Base-by-base conservation (phyloP, 2,329 filamentous ascomycete genomes). In the Sporothrix mexicana region DNA sequence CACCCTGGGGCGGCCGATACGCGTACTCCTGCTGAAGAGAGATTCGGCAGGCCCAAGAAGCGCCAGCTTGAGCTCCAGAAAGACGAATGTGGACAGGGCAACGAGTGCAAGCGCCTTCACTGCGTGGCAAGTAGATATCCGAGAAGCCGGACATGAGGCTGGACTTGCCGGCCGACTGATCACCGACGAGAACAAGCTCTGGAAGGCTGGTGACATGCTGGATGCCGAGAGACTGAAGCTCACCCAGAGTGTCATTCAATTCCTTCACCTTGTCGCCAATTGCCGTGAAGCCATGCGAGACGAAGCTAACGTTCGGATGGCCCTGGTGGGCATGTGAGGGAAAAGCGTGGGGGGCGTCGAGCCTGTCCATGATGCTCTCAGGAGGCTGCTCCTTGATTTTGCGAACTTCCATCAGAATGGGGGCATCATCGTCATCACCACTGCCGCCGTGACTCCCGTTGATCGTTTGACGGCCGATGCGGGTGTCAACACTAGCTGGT, bases 151-250 rank as follows among this genome's bases (percentile, higher is more conserved):
- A 90, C 86, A 88, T 88, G 5, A 88, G 78, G 41, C 84, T 94
- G 0, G 91, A 94, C 79, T 97, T 97, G 0, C 94, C 95, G 0
- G 93, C 92, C 0, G 89, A 93, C 78, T 97, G 94, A 67, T 97
- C 94, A 0, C 94, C 94, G 0, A 97, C 89, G 0, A 97, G 88
- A 6, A 95, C 92, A 10, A 97, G 89, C 76, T 94, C 93, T 0
- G 94, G 93, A 0, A 97, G 83, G 0, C 88, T 88, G 0, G 93
- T 88, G 4, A 90, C 87, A 20, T 92, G 88, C 68, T 92, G 90
- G 0, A 97, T 90, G 0, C 92, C 93, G 0, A 95, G 85, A 6
- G 90, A 86, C 69, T 93, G 89, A 0, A 97, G 86, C 66, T 91
- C 88, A 2, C 88, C 88, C 0, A 94, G 86, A 0, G 88, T 88